A percentile compares a stretch with the other conserved stretches of the same genome.
phyloP scores from a whole-genome alignment of 2,329 filamentous ascomycete genomes.

The Dactylellina cionopaga region DNA sequence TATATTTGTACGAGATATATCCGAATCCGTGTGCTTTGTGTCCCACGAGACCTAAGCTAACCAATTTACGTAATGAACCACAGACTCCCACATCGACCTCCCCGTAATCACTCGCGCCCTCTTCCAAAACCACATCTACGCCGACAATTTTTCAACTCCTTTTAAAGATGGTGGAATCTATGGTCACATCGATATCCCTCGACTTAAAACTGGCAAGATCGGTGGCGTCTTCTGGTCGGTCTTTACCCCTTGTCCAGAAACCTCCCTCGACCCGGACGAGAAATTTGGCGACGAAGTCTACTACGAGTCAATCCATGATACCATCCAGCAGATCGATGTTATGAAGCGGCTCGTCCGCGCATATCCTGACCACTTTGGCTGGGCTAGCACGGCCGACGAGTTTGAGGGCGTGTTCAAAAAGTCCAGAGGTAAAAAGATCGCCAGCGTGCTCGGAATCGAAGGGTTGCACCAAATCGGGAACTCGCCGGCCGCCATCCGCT shows the following conservation, averaged over 20 bases:
- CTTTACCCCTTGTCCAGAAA: conserved; percentile 77
- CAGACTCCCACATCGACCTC: conserved; percentile 68
- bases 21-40: too few species aligned
- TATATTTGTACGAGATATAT: too few species aligned
- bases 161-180: conserved; percentile 77
- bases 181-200: conserved; percentile 80
- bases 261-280: conserved; percentile 65
- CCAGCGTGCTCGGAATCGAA: conserved; percentile 83
- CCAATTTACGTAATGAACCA: neutral
- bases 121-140: conserved; percentile 82
- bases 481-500: conserved; percentile 76
- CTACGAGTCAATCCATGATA: conserved; percentile 69
- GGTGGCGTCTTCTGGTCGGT: conserved; percentile 96
- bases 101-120: conserved; percentile 74
- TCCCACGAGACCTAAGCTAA: too few species aligned
- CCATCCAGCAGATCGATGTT: conserved; percentile 79
- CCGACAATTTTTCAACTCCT: conserved; percentile 74
- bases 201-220: conserved; percentile 75
- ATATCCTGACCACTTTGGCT: conserved; percentile 76
- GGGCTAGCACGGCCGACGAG: conserved; percentile 66
- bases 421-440: conserved; percentile 65
- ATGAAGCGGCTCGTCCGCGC: conserved; percentile 71
- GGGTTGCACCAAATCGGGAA: conserved; percentile 95
- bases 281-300: conserved; percentile 72
- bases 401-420: conserved; percentile 37